These are phyloP conservation scores for Phytophthora tubulina DNA, from an alignment of 352 stramenopile species.

Conservation along the genomic window DNA sequence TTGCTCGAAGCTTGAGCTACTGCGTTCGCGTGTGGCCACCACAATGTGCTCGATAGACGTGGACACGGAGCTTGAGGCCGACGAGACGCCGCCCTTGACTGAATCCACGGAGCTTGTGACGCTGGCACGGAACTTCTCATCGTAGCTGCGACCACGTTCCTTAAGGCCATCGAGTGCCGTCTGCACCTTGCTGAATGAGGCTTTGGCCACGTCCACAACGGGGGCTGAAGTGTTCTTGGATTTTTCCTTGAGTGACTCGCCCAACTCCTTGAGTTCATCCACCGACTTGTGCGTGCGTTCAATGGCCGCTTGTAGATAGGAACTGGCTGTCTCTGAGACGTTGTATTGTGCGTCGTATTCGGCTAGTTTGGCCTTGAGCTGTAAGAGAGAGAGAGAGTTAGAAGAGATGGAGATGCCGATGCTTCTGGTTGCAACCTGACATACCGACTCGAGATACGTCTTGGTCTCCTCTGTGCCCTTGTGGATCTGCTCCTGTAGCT, in stretches of 20 bases:
- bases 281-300: slow-evolving; percentile 77
- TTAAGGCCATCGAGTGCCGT: slow-evolving; percentile 65
- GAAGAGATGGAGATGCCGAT: not conserved
- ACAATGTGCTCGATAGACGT: slow-evolving; percentile 81
- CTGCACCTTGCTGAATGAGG: slow-evolving; percentile 65
- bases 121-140: slow-evolving; percentile 67
- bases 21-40: slow-evolving; percentile 59
- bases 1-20: slow-evolving; percentile 69
- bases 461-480: slow-evolving; percentile 80
- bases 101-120: slow-evolving; percentile 53
- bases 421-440: not conserved
- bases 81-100: slow-evolving; percentile 53
- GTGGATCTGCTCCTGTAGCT: slow-evolving; percentile 77
- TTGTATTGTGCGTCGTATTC: slow-evolving; percentile 82
- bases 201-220: slow-evolving; percentile 62
- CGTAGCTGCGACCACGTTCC: slow-evolving; percentile 69
- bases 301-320: slow-evolving; percentile 72
- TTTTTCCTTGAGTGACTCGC: slow-evolving; percentile 63
- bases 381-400: slow-evolving; percentile 8
- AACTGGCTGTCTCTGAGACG: slow-evolving; percentile 73
- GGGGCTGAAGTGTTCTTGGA: slow-evolving; percentile 59
- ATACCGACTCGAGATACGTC: slow-evolving; percentile 68
- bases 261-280: slow-evolving; percentile 74
- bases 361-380: slow-evolving; percentile 58
- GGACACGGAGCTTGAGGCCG: slow-evolving; percentile 53